Evolutionary conservation across 2,329 filamentous ascomycete genomes (phyloP).

Genomic region (Alternaria infectoria): DNA sequence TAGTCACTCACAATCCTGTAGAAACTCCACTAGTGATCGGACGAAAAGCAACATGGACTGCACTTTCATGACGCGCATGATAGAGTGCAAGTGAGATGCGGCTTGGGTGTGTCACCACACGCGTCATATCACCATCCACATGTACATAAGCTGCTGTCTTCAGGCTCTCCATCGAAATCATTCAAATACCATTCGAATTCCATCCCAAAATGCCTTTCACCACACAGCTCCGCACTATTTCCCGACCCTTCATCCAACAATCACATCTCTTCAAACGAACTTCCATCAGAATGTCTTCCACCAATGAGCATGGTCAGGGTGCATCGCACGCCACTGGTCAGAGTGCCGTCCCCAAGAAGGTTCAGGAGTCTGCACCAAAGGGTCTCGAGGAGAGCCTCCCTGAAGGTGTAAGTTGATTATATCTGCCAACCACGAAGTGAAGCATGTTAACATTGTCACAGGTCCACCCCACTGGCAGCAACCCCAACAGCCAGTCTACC

Average conservation of each 20-base stretch:
- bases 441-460: constrained; percentile 12
- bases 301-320: constrained; percentile 49
- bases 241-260: constrained; percentile 23
- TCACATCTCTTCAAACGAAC: constrained; percentile 16
- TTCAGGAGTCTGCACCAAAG: constrained; percentile 49
- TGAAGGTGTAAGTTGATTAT: constrained; percentile 34
- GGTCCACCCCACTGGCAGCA: constrained; percentile 47
- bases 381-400: constrained; percentile 50
- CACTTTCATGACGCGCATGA: constrained; percentile 3
- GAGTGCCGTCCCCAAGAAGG: constrained; percentile 48
- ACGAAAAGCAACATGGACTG: background rate
- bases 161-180: background rate
- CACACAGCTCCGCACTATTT: constrained; percentile 26
- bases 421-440: background rate
- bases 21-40: background rate
- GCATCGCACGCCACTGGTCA: constrained; percentile 51
- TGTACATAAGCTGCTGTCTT: constrained; percentile 9
- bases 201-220: constrained; percentile 22
- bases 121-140: background rate
- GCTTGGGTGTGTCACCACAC: background rate
- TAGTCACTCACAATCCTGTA: background rate
- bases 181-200: constrained; percentile 1
- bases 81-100: background rate
- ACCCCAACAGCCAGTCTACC: constrained; percentile 43
- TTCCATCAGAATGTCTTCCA: constrained; percentile 33